phyloP scores from a whole-genome alignment of 2,329 filamentous ascomycete genomes.

The Colletotrichum sidae region DNA sequence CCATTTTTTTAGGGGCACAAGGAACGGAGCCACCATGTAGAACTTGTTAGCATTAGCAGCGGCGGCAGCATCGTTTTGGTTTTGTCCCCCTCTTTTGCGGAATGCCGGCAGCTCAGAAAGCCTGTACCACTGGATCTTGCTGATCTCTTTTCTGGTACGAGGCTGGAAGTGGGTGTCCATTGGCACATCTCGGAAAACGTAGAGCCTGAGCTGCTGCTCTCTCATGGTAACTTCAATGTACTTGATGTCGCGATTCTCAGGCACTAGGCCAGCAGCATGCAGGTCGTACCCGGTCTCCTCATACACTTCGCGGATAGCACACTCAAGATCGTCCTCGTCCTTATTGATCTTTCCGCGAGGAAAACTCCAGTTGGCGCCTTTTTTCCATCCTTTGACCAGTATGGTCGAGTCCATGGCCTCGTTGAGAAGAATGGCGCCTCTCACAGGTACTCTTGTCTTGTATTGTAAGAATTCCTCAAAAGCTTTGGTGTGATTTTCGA shows the following conservation, averaged over 20 bases:
- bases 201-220: slow-evolving; percentile 92
- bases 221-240: slow-evolving; percentile 90
- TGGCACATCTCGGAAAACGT: slow-evolving; percentile 89
- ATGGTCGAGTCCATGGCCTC: slow-evolving; percentile 93
- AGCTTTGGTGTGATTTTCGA: slow-evolving; percentile 81
- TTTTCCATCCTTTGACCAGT: slow-evolving; percentile 98
- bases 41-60: slow-evolving; percentile 84
- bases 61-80: slow-evolving; percentile 64
- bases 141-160: slow-evolving; percentile 95
- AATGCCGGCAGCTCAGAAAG: slow-evolving; percentile 88
- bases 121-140: slow-evolving; percentile 95
- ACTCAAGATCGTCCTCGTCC: slow-evolving; percentile 92
- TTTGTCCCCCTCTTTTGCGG: slow-evolving; percentile 72
- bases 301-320: slow-evolving; percentile 92
- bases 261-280: slow-evolving; percentile 78
- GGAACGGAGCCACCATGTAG: slow-evolving; percentile 97
- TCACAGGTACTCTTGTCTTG: slow-evolving; percentile 93
- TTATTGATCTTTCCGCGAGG: slow-evolving; percentile 98
- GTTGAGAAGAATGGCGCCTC: slow-evolving; percentile 93
- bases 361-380: slow-evolving; percentile 95
- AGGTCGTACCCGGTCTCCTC: slow-evolving; percentile 96
- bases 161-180: slow-evolving; percentile 91
- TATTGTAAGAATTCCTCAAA: slow-evolving; percentile 95
- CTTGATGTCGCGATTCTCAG: slow-evolving; percentile 75
- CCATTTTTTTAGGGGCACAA: slow-evolving; percentile 89